These are phyloP conservation scores for Pyricularia sp. DNA, from an alignment of 2,329 filamentous ascomycete species.

Conservation along the genomic window DNA sequence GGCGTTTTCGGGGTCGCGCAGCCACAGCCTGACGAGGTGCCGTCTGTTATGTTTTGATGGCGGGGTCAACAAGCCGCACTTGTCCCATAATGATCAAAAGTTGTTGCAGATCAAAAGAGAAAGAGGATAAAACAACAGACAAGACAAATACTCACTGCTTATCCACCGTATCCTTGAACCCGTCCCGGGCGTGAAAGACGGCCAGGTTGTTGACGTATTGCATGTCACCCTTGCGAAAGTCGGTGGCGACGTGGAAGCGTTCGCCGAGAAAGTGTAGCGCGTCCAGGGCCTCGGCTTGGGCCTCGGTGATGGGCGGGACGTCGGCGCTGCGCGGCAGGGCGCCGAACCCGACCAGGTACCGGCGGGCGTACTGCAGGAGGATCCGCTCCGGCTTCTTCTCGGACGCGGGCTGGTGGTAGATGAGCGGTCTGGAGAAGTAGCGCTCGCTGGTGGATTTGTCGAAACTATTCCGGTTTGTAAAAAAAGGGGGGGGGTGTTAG, in stretches of 20 bases:
- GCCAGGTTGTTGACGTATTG: conserved; percentile 46
- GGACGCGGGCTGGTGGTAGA: conserved; percentile 44
- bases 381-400: conserved; percentile 38
- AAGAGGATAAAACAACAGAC: background rate
- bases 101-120: too few species aligned
- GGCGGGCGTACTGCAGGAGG: conserved; percentile 50
- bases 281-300: conserved; percentile 43
- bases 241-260: conserved; percentile 31
- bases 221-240: conserved; percentile 41
- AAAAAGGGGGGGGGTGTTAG: background rate
- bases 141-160: conserved; percentile 27
- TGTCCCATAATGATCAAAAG: too few species aligned
- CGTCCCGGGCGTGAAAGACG: conserved; percentile 42
- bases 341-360: conserved; percentile 48
- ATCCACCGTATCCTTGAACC: conserved; percentile 32
- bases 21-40: conserved; percentile 39
- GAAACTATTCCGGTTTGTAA: conserved; percentile 33
- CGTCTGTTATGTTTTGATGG: conserved; percentile 32
- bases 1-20: conserved; percentile 36
- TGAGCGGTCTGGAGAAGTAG: conserved; percentile 39
- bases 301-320: conserved; percentile 47
- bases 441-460: conserved; percentile 31
- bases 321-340: conserved; percentile 39
- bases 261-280: conserved; percentile 39
- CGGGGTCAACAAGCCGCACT: background rate